Conservation (phyloP, 495 filamentous ascomycete genomes). For the Zalerion maritima region DNA sequence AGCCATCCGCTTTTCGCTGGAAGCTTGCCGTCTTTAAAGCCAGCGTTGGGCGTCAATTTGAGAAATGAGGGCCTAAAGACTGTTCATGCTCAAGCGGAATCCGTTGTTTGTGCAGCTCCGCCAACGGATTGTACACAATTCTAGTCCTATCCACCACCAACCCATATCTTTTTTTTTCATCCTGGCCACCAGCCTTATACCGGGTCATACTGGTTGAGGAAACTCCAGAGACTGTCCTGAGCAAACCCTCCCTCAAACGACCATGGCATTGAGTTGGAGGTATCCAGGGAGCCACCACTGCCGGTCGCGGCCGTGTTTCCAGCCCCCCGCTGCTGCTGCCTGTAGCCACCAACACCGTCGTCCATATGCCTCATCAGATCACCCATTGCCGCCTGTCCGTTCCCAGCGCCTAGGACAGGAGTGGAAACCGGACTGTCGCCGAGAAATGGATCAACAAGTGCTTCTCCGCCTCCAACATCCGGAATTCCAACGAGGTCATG, state of each 20-base stretch:
- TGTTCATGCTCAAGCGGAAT: too few relatives aligned
- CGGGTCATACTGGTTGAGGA: slow-evolving; percentile 33
- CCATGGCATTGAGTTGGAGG: too few relatives aligned
- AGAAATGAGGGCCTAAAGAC: too few relatives aligned
- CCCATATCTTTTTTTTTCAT: not conserved
- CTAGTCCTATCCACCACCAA: too few relatives aligned
- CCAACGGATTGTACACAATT: too few relatives aligned
- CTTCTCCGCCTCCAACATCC: slow-evolving; percentile 7
- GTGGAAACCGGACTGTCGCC: slow-evolving; percentile 5
- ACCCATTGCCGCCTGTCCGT: not conserved
- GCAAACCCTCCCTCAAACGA: slow-evolving; percentile 35
- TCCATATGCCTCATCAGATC: slow-evolving; percentile 1
- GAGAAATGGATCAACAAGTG: slow-evolving; percentile 10
- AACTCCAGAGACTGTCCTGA: slow-evolving; percentile 36
- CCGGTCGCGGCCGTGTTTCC: too few relatives aligned
- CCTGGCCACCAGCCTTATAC: slow-evolving; percentile 8
- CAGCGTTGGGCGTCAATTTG: too few relatives aligned
- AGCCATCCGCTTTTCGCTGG: too few relatives aligned
- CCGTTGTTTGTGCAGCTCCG: too few relatives aligned
- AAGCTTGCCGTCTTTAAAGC: too few relatives aligned
- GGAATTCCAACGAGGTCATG: slow-evolving; percentile 30
- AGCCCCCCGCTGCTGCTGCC: slow-evolving; percentile 1
- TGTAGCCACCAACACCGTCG: not conserved
- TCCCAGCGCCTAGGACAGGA: slow-evolving; percentile 1
- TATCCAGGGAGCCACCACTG: too few relatives aligned